Percentiles rank a stretch among this genome's conserved stretches.
Conservation (phyloP, 2,329 filamentous ascomycete genomes). For the Colletotrichum nymphaeae region DNA sequence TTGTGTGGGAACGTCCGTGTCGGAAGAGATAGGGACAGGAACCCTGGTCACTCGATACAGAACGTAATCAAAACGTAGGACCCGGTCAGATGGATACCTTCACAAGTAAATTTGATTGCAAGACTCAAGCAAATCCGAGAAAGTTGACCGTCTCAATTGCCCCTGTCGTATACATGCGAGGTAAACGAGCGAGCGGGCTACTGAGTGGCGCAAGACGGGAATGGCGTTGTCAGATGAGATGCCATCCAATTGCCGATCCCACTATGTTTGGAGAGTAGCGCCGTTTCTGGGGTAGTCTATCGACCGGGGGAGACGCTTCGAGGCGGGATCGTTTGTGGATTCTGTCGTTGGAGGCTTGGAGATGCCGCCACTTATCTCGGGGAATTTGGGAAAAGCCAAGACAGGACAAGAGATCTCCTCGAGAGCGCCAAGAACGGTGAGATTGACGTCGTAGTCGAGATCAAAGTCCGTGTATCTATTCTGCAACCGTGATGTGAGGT, state of each 20-base stretch:
- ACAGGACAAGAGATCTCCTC: background rate
- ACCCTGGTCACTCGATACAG: background rate
- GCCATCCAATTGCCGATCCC: constrained; percentile 4
- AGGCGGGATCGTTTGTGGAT: background rate
- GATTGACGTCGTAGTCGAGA: background rate
- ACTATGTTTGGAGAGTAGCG: background rate
- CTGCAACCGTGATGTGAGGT: background rate
- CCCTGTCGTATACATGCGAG: background rate
- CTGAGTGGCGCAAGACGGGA: background rate
- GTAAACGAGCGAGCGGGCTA: background rate
- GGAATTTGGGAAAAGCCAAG: background rate
- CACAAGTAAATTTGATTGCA: background rate
- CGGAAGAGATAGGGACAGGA: background rate
- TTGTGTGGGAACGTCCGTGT: background rate
- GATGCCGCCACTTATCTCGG: background rate
- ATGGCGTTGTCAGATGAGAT: background rate
- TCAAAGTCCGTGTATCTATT: no score
- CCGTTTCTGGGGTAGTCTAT: background rate
- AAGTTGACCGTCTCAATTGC: background rate
- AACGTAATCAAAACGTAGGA: constrained; percentile 16
- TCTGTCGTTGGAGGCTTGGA: background rate
- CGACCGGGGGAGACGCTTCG: background rate
- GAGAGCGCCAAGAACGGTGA: background rate
- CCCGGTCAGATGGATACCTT: constrained; percentile 13
- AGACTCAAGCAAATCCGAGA: background rate